Conservation (phyloP, 2,329 filamentous ascomycete genomes). For the Cladosporium velox region DNA sequence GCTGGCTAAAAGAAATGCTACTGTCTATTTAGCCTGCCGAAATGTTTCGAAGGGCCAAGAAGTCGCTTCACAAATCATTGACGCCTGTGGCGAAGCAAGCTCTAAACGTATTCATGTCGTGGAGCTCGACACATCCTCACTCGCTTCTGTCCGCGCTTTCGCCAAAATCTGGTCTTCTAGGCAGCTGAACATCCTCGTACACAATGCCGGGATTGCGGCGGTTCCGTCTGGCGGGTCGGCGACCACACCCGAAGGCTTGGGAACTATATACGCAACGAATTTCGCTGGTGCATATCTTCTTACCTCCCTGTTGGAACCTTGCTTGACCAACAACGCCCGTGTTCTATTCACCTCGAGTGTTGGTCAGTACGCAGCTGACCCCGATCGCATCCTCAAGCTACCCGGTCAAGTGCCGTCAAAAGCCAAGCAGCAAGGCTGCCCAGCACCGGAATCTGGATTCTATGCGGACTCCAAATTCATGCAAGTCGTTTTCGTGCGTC, state of each 20-base stretch:
- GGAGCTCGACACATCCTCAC: slow-evolving; percentile 24
- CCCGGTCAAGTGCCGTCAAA: not conserved
- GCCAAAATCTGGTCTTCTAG: slow-evolving; percentile 31
- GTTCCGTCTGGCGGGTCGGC: slow-evolving; percentile 14
- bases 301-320: slow-evolving; percentile 26
- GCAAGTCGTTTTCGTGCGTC: slow-evolving; percentile 23
- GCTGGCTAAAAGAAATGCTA: slow-evolving; percentile 19
- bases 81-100: not conserved
- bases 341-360: slow-evolving; percentile 26
- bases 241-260: slow-evolving; percentile 26
- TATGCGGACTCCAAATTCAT: slow-evolving; percentile 25
- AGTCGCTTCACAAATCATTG: slow-evolving; percentile 17
- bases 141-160: slow-evolving; percentile 24
- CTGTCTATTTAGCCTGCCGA: slow-evolving; percentile 21
- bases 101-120: slow-evolving; percentile 30
- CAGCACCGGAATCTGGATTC: not conserved
- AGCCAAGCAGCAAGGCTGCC: not conserved
- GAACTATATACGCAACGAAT: slow-evolving; percentile 27
- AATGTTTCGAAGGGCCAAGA: slow-evolving; percentile 16
- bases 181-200: slow-evolving; percentile 39
- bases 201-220: slow-evolving; percentile 41
- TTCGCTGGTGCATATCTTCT: slow-evolving; percentile 29
- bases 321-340: slow-evolving; percentile 22
- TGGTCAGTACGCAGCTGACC: slow-evolving; percentile 23
- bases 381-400: not conserved